Evolutionary conservation across 768 basidiomycete species (phyloP), one percentile per base, ranked within the genome.

Genomic region (Fomitopsis serialis): DNA sequence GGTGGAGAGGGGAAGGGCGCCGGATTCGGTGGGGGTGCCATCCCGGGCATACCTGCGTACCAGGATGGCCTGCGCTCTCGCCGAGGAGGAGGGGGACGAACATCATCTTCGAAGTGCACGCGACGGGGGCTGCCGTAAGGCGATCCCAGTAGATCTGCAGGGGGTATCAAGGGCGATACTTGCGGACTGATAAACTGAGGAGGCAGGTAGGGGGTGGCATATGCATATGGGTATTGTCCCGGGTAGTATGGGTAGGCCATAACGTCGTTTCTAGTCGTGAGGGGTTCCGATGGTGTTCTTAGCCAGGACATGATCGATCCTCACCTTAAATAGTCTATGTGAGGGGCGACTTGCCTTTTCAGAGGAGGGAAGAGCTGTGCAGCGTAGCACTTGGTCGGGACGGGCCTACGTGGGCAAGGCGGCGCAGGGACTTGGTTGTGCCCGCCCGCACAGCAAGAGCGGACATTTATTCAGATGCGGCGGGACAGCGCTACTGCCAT

Each of bases 1-100:
- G 63, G 65, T 6, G 65, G 62, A 3, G 65, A 64, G 23, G 62
- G 62, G 53, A 63, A 65, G 8, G 65, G 65, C 0, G 45, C 52
- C 3, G 62, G 55, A 54, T 59, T 63, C 4, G 65, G 57, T 7
- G 58, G 45, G 22, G 63, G 59, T 15, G 60, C 60, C 25, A 50
- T 58, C 7, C 55, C 56, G 2, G 37, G 25, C 58, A 56, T 56
- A 6, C 59, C 59, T 4, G 54, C 60, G 42, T 64, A 59, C 61
- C 63, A 67, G 19, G 66, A 67, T 7, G 66, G 64, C 17, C 62
- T 60, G 23, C 66, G 57, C 17, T 47, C 34, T 12, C 59, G 59
- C 7, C 17, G 17, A 2, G 27, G 42, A n/a, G 42, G 49, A 6
- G 42, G 45, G 21, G 42, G 21, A 11, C 49, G 11, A 9, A 36